A percentile compares a stretch with the other conserved stretches of the same genome.
Evolutionary conservation across 2,329 filamentous ascomycete genomes (phyloP).

Genomic region (Sclerotinia subarctica): DNA sequence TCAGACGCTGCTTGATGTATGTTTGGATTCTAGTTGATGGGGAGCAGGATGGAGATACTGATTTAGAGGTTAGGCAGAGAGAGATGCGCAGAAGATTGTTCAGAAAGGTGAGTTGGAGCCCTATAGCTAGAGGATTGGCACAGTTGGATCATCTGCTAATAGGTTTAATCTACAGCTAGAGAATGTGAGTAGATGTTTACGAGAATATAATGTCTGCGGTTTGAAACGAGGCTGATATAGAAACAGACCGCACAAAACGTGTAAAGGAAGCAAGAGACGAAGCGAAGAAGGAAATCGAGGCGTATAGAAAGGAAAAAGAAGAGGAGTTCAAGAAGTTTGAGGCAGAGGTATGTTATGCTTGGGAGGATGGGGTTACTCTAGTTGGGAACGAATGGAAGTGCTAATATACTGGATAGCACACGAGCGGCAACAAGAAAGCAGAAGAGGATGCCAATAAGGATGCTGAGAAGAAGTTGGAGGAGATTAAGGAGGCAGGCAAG

Average conservation of each 20-base stretch:
- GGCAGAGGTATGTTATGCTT: constrained; percentile 51
- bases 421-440: constrained; percentile 81
- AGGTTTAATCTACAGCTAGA: constrained; percentile 56
- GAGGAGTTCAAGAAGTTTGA: constrained; percentile 94
- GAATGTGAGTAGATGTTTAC: constrained; percentile 64
- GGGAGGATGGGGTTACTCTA: neutral
- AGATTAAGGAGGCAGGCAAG: constrained; percentile 77
- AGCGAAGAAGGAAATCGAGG: constrained; percentile 96
- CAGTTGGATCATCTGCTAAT: constrained; percentile 35
- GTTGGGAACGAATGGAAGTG: neutral
- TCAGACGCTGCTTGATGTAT: constrained; percentile 96
- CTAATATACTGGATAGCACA: constrained; percentile 61
- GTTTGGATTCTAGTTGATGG: constrained; percentile 36
- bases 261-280: constrained; percentile 95
- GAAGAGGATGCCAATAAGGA: constrained; percentile 78
- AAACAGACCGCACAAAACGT: constrained; percentile 83
- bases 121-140: neutral
- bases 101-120: constrained; percentile 69
- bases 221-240: constrained; percentile 22
- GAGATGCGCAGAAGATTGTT: constrained; percentile 98
- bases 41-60: neutral
- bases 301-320: constrained; percentile 86
- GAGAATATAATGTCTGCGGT: neutral
- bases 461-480: constrained; percentile 74
- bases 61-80: constrained; percentile 68